Percentiles rank a stretch among this genome's conserved stretches.
These are phyloP conservation scores for Cicer pinnatifidum DNA, from an alignment of 306 rosid species.

Conservation along the genomic window DNA sequence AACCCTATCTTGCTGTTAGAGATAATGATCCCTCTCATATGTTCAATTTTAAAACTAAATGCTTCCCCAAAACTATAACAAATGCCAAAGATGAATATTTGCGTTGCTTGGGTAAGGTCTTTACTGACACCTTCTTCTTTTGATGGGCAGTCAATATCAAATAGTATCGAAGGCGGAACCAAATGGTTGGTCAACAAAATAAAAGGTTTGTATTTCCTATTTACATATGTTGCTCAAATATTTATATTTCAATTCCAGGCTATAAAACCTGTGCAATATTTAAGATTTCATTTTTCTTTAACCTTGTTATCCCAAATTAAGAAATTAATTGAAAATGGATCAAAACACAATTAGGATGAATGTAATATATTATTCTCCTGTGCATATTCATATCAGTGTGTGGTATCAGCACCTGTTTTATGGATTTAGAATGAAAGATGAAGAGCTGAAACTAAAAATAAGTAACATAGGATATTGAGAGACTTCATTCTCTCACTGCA, in stretches of 20 bases:
- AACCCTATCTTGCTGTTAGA: constrained; percentile 7
- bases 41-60: constrained; percentile 1
- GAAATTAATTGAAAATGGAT: constrained; percentile 7
- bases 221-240: neutral
- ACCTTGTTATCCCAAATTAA: constrained; percentile 2
- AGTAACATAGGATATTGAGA: neutral
- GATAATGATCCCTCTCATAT: constrained; percentile 11
- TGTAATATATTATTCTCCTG: neutral
- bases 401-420: constrained; percentile 1
- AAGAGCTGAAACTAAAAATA: neutral
- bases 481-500: neutral
- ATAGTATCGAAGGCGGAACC: constrained; percentile 79
- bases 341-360: neutral
- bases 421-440: constrained; percentile 12
- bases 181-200: constrained; percentile 83
- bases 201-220: constrained; percentile 65
- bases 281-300: constrained; percentile 32
- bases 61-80: constrained; percentile 21
- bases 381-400: constrained; percentile 6
- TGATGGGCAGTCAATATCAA: constrained; percentile 62
- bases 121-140: constrained; percentile 38
- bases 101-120: constrained; percentile 10
- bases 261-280: constrained; percentile 12
- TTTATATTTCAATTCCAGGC: constrained; percentile 9
- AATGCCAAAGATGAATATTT: constrained; percentile 19